Base-by-base conservation (phyloP, 345 rosid genomes). In the Hevea brasiliensis region DNA sequence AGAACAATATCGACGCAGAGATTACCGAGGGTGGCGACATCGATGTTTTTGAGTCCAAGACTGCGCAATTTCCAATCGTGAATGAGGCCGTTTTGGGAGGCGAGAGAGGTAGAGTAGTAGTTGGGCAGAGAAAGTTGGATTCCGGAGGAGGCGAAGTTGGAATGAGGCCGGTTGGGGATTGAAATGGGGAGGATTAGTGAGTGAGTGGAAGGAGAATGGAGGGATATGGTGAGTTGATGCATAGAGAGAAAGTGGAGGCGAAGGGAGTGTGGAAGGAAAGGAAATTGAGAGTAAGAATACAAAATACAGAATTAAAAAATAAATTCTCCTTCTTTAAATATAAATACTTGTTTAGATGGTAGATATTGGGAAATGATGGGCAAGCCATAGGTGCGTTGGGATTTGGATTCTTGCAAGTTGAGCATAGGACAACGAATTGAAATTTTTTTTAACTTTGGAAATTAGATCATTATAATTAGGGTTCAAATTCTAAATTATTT, bases 1-100 rank as follows among this genome's bases (percentile, higher is more conserved):
- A 95, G 96, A 58, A 95, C 92, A 68, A 95, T 86, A 82, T 95
- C 99, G 32, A 95, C 94, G 74, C 98, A 95, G 77, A 92, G 97
- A 83, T 91, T 92, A 24, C 98, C 99, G 2, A 95, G 80, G 17
- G 99, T 90, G 42, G 98, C 85, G 59, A 95, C 89, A 67, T 92
- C 98, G 66, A 87, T 72, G 74, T 53, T 87, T 72, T 86, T 89
- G 1, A 73, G 65, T 18, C 75, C 84, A 18, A 60, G 55, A 37
- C 81, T 27, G 32, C 70, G 79, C 68, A 76, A 70, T 40, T 64
- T 60, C 56, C 84, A 61, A 29, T 65, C 60, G 0, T 35, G 74
- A 32, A 37, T 10, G 41, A 35, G 9, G 48, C 56, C 79, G 68
- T 74, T 75, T 13, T 37, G 32, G 7, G 76, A 41, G 24, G 74